Evolutionary conservation across 371 early-diverging fungal genomes (phyloP).

Genomic region (Mucor sp.): DNA sequence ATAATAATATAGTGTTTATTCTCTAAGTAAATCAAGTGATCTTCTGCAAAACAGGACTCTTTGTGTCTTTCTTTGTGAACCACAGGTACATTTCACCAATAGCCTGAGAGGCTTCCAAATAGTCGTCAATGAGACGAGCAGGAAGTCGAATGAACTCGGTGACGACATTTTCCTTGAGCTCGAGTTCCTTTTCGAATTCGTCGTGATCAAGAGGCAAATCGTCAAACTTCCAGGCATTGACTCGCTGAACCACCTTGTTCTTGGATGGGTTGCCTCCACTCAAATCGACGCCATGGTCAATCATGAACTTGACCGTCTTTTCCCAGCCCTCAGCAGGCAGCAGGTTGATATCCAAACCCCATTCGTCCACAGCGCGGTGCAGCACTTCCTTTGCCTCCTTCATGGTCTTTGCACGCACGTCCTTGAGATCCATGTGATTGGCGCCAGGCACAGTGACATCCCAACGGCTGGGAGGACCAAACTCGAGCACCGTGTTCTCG

Average conservation of each 20-base stretch:
- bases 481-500: conserved; percentile 46
- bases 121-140: conserved; percentile 30
- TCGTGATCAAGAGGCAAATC: conserved; percentile 35
- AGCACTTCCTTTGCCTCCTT: conserved; percentile 29
- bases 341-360: conserved; percentile 43
- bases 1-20: background rate
- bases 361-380: conserved; percentile 30
- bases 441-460: conserved; percentile 35
- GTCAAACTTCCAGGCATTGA: conserved; percentile 52
- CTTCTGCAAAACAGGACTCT: conserved; percentile 9
- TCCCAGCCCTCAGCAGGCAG: conserved; percentile 49
- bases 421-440: conserved; percentile 5
- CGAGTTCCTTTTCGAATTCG: conserved; percentile 47
- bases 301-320: conserved; percentile 39
- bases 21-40: background rate
- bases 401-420: conserved; percentile 27
- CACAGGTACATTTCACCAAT: conserved; percentile 57
- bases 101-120: conserved; percentile 30
- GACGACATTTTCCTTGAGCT: conserved; percentile 32
- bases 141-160: conserved; percentile 45
- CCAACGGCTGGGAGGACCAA: conserved; percentile 51
- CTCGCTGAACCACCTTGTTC: conserved; percentile 36
- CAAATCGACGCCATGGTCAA: conserved; percentile 28
- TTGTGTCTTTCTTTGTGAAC: conserved; percentile 36
- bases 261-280: conserved; percentile 19